Base-by-base conservation (phyloP, 208 protist genomes). In the Crithidia thermophila region DNA sequence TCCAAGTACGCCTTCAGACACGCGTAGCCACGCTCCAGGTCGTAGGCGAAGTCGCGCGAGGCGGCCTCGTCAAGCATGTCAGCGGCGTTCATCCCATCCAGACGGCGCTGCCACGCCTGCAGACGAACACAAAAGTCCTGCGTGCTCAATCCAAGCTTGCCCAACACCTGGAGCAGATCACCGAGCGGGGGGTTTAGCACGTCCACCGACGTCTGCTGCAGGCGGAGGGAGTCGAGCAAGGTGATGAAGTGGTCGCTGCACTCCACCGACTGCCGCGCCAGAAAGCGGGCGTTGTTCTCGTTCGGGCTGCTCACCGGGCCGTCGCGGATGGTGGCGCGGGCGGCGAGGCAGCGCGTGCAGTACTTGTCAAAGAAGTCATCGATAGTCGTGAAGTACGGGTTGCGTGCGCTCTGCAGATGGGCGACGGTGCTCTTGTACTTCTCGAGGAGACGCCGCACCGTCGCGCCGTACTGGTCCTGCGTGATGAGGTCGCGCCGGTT, bases 191-290 rank as follows among this genome's bases (percentile, higher is more conserved):
- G 95, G 76, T 97, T 90, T 5, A 98, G 43, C 40, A 93, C 72
- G 53, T 98, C 97, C 9, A 97, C 94, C 18, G 95, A 92, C 1
- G 84, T 88, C 72, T 98, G 89, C 46, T 93, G 86, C 39, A 98
- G 76, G 18, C 90, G 87, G 28, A 98, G 71, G 2, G 91, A 81
- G 64, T 98, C 95, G 53, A 98, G 85, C 16, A 97, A 56, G 10
- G 97, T 98, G 71, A 98, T 98, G 62, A 98, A 98, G 73, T 91
- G 79, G 72, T 98, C 90, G 25, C 86, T 91, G 58, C 90, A 93
- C 58, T 98, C 93, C 28, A 96, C 60, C 14, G 96, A 85, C 52
- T 87, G 77, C 7, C 81, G 73, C 9, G 87, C 74, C 28, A 88
- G 73, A 27, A 94, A 80, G n/a, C 63, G 69, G 25, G 58, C 67